Conservation (phyloP, 2,329 filamentous ascomycete species). For the Colletotrichum eleusines region DNA sequence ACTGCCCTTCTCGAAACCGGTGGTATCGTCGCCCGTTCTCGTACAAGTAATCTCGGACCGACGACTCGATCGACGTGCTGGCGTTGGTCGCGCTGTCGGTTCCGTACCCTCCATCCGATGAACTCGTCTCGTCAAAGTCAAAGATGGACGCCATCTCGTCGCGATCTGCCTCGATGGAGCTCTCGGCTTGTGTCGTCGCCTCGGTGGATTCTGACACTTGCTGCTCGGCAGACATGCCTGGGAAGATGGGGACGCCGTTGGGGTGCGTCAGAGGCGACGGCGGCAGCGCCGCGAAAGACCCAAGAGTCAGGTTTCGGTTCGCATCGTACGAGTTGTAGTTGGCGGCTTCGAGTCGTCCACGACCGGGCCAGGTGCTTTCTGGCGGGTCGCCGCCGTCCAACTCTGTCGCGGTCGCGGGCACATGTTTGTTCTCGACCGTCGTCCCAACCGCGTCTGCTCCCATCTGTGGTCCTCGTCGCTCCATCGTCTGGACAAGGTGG, state of each 20-base stretch:
- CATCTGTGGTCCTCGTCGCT: not conserved
- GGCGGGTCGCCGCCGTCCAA: not conserved
- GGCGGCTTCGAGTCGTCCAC: not conserved
- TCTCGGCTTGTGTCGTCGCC: conserved; percentile 53
- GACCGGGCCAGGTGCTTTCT: not conserved
- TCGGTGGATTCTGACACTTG: conserved; percentile 53
- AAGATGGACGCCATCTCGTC: conserved; percentile 44
- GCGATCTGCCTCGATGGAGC: conserved; percentile 52
- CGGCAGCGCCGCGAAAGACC: conserved; percentile 39
- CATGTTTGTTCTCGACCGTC: not conserved
- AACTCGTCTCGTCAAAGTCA: conserved; percentile 36
- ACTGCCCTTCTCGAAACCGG: conserved; percentile 64
- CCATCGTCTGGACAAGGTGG: not conserved
- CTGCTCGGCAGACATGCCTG: conserved; percentile 50
- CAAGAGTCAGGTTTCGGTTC: not conserved
- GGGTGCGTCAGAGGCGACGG: conserved; percentile 53
- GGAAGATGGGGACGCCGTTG: conserved; percentile 54
- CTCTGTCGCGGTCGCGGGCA: not conserved
- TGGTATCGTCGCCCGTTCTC: conserved; percentile 73
- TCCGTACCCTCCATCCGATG: conserved; percentile 54
- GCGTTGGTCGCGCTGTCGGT: conserved; percentile 53
- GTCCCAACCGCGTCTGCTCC: not conserved
- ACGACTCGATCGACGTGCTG: conserved; percentile 55
- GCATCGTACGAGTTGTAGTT: not conserved
- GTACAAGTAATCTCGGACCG: conserved; percentile 61